Evolutionary conservation across 2,329 filamentous ascomycete genomes (phyloP).

Genomic region (Hypoxylon sp.): DNA sequence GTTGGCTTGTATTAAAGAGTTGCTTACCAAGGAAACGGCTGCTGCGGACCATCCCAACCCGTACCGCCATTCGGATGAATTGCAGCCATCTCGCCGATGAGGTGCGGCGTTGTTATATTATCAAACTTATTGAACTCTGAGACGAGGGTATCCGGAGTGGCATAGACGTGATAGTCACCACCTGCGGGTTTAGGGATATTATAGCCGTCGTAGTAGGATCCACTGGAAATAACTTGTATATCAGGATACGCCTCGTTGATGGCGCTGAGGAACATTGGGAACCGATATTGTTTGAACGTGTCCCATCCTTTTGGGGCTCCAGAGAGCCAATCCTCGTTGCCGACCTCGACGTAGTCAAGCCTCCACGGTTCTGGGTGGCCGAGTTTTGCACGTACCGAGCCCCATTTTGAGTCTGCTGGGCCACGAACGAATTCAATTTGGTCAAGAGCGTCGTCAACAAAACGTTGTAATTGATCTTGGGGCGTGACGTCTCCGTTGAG

Average conservation of each 20-base stretch:
- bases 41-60: conserved; percentile 62
- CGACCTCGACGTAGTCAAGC: conserved; percentile 74
- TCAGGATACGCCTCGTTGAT: conserved; percentile 70
- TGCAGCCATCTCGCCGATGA: conserved; percentile 65
- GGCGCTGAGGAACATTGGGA: conserved; percentile 71
- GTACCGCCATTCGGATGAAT: conserved; percentile 67
- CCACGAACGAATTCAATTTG: conserved; percentile 76
- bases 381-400: conserved; percentile 69
- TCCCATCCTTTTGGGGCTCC: conserved; percentile 63
- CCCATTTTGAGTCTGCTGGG: conserved; percentile 67
- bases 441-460: conserved; percentile 72
- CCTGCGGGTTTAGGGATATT: conserved; percentile 60
- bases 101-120: conserved; percentile 56
- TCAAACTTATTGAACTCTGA: conserved; percentile 68
- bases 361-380: conserved; percentile 74
- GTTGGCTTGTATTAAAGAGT: neutral
- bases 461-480: conserved; percentile 66
- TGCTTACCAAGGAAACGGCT: conserved; percentile 62
- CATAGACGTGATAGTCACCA: conserved; percentile 68
- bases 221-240: conserved; percentile 69
- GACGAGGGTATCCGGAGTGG: conserved; percentile 66
- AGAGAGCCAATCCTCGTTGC: conserved; percentile 76
- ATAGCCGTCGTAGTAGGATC: conserved; percentile 60
- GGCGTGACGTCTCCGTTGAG: conserved; percentile 68
- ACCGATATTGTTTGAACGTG: conserved; percentile 69